Evolutionary conservation across 2,329 filamentous ascomycete genomes (phyloP).

Genomic region (Stagonosporopsis tanaceti): DNA sequence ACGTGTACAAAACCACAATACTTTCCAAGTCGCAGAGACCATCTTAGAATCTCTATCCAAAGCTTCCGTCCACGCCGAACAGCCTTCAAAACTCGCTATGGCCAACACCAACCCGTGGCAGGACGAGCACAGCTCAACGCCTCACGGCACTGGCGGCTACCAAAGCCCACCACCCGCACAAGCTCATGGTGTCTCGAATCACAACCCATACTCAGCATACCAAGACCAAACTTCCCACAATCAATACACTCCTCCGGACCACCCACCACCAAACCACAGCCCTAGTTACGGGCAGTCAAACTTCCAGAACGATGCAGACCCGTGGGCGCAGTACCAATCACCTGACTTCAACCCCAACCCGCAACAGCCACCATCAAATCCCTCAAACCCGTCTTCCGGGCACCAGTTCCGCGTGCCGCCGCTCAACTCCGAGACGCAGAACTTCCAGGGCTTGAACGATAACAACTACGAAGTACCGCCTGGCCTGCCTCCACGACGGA

Average conservation of each 20-base stretch:
- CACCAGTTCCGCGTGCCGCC: conserved; percentile 19
- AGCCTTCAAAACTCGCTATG: conserved; percentile 16
- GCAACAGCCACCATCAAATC: conserved; percentile 13
- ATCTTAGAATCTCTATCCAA: neutral
- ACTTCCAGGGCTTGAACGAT: conserved; percentile 21
- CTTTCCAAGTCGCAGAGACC: neutral
- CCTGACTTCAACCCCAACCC: conserved; percentile 18
- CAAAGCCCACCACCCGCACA: conserved; percentile 20
- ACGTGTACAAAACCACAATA: conserved; percentile 17
- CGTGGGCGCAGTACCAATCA: conserved; percentile 20
- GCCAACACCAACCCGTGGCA: conserved; percentile 33
- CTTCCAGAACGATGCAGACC: conserved; percentile 10
- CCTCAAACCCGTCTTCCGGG: conserved; percentile 3
- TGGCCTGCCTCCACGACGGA: conserved; percentile 39
- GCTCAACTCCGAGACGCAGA: conserved; percentile 15
- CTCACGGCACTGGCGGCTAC: conserved; percentile 21
- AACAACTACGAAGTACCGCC: conserved; percentile 30
- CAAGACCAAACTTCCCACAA: conserved; percentile 24
- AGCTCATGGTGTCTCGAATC: conserved; percentile 21
- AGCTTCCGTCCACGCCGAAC: no score
- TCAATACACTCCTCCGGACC: conserved; percentile 9
- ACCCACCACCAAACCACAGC: conserved; percentile 16
- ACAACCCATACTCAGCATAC: conserved; percentile 35
- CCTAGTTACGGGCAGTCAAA: neutral
- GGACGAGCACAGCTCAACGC: conserved; percentile 27